Base-by-base conservation (phyloP, 78 protist species). In the Dictyostelium brefeldianum region DNA sequence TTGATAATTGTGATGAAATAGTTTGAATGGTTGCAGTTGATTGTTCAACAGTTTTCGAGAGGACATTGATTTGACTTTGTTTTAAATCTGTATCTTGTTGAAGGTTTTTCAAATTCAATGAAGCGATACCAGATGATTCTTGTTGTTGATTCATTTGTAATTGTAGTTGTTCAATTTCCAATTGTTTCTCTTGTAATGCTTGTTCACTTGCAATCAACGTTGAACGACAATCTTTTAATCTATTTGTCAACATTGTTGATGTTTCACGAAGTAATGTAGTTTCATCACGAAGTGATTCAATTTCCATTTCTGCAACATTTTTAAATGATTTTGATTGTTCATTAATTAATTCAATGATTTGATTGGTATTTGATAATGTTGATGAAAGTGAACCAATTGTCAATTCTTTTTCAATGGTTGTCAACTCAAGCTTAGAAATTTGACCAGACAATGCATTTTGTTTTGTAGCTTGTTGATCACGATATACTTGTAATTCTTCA, bases 221-320 rank as follows among this genome's bases (percentile, higher is more conserved):
- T 47, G 67, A 12, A 46, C 73, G 47, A n/a, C 62, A 77, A 2
- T 87, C 84, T 20, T 31, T 20, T 31, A 87, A 20, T 31, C 54
- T 56, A 6, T 59, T 41, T 43, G 79, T 46, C 0, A 64, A 53
- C 14, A 36, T 25, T 18, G 7, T 15, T 17, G n/a, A 22, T 9
- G 83, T 87, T 11, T 87, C 84, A 15, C 93, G 10, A n/a, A 87
- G 53, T 29, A 6, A 9, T 5, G 54, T 50, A 3, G 78, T 77
- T 47, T 87, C 93, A 20, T 18, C 51, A 36, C 84, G 50, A 3
- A 87, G 53, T 17, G 73, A 43, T 22, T 87, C 93, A 29, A 87
- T 73, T 22, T 87, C 84, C 93, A 87, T 87, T 12, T 77, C 93
- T 7, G 80, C 54, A 2, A 87, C 93, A 36, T 87, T 64, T 51